Conservation (phyloP, 306 rosid genomes). For the Phaseolus lunatus region DNA sequence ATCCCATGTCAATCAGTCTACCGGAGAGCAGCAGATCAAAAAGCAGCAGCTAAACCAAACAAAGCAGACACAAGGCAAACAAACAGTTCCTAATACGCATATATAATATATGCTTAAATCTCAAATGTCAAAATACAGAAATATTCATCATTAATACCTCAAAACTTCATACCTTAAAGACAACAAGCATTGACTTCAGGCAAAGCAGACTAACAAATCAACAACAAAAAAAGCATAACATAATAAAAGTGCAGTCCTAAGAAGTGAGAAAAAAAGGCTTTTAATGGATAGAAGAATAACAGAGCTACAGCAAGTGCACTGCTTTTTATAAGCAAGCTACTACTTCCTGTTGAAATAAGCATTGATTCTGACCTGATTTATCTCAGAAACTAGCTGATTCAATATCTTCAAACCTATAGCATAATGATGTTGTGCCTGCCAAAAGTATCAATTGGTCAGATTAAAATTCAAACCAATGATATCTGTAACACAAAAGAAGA, state of each 20-base stretch:
- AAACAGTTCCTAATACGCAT: not conserved
- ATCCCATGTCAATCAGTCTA: not conserved
- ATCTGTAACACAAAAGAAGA: slow-evolving; percentile 27
- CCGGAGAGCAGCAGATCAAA: not conserved
- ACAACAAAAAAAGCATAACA: not conserved
- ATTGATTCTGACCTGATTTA: slow-evolving; percentile 56
- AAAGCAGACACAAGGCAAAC: not conserved
- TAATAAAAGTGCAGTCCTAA: not conserved
- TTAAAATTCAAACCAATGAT: slow-evolving; percentile 25
- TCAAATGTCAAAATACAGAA: not conserved
- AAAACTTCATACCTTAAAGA: not conserved
- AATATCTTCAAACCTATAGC: slow-evolving; percentile 62
- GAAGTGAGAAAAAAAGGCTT: not conserved
- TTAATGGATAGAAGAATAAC: not conserved
- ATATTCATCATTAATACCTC: not conserved
- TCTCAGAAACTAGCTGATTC: slow-evolving; percentile 60
- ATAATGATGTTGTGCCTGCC: slow-evolving; percentile 58
- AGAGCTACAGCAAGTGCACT: not conserved
- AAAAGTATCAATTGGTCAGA: slow-evolving; percentile 35
- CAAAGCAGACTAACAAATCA: not conserved
- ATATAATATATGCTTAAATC: not conserved
- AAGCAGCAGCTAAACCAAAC: not conserved
- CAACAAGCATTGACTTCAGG: not conserved
- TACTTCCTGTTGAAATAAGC: slow-evolving; percentile 1
- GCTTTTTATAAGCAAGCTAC: slow-evolving; percentile 21